Percentiles rank a stretch among this genome's conserved stretches.
phyloP scores from a whole-genome alignment of 305 asterid species.

The Ilex paraguariensis region DNA sequence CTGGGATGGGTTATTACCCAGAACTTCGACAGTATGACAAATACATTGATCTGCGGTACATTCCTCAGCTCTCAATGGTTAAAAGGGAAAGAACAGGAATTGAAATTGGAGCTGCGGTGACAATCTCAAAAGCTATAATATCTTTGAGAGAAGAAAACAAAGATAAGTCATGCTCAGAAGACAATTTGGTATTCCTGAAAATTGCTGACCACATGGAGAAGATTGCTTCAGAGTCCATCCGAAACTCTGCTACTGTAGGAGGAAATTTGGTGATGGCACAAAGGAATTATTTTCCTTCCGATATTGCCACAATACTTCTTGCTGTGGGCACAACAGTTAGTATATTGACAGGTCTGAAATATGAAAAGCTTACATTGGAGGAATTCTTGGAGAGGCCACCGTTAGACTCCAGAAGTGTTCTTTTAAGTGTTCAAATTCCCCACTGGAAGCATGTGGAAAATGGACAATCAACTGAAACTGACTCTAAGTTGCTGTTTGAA shows the following conservation, averaged over 20 bases:
- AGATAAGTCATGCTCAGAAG: constrained; percentile 19
- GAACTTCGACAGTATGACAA: constrained; percentile 34
- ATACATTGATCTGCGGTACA: constrained; percentile 57
- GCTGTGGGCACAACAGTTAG: constrained; percentile 54
- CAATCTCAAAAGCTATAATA: constrained; percentile 51
- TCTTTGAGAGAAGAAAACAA: constrained; percentile 34
- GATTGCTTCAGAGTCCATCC: constrained; percentile 57
- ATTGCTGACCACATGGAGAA: constrained; percentile 67
- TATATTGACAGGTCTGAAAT: constrained; percentile 31
- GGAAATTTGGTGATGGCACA: constrained; percentile 93
- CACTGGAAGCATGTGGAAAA: constrained; percentile 23
- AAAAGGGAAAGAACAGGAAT: constrained; percentile 32
- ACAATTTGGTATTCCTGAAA: constrained; percentile 27
- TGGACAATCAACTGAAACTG: constrained; percentile 20
- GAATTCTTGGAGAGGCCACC: constrained; percentile 64
- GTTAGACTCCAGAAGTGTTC: constrained; percentile 43
- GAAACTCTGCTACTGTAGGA: constrained; percentile 86
- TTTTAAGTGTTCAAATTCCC: constrained; percentile 61
- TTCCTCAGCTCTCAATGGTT: constrained; percentile 54
- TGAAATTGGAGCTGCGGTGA: constrained; percentile 62
- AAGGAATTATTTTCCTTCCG: constrained; percentile 76
- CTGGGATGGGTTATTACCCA: constrained; percentile 62
- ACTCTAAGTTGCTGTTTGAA: constrained; percentile 49
- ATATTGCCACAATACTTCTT: constrained; percentile 73
- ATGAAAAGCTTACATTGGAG: constrained; percentile 44